A percentile compares a stretch with the other conserved stretches of the same genome.
phyloP scores from a whole-genome alignment of 139 green algal species.

The Picochlorum sp. region DNA sequence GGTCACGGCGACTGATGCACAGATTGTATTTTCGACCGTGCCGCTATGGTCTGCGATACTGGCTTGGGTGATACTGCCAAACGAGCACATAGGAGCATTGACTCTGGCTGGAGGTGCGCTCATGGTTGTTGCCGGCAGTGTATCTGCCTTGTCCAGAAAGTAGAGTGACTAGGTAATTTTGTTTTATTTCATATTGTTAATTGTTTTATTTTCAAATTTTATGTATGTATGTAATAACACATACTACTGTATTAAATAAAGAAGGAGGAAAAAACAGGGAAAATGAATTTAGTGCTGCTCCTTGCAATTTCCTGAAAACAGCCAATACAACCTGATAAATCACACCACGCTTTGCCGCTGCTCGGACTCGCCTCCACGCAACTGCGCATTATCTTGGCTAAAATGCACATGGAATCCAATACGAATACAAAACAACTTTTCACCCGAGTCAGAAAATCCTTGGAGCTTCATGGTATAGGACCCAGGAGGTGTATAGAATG shows the following conservation, averaged over 20 bases:
- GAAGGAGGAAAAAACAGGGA: too few relatives aligned
- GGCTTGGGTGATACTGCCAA: conserved; percentile 1
- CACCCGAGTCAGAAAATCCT: background rate
- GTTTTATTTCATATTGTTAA: background rate
- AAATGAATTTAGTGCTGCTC: too few relatives aligned
- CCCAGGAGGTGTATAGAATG: background rate
- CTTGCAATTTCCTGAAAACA: too few relatives aligned
- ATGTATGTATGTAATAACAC: too few relatives aligned
- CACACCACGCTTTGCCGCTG: too few relatives aligned
- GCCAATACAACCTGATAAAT: too few relatives aligned
- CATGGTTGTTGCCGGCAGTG: conserved; percentile 1
- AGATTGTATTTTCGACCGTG: conserved; percentile 15
- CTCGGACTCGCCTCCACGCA: too few relatives aligned
- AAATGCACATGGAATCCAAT: background rate
- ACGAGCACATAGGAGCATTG: background rate
- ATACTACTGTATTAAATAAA: too few relatives aligned
- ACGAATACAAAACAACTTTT: conserved; percentile 1
- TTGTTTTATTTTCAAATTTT: too few relatives aligned
- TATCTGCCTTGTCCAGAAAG: background rate
- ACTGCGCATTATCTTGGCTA: too few relatives aligned
- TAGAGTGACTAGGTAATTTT: background rate
- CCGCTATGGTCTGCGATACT: conserved; percentile 15
- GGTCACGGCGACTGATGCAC: conserved; percentile 10
- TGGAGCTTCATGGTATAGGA: background rate
- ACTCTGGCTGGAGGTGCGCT: conserved; percentile 10